Base-by-base conservation (phyloP, 1,284 basidiomycete genomes). In the Trichosporon coremiiforme region DNA sequence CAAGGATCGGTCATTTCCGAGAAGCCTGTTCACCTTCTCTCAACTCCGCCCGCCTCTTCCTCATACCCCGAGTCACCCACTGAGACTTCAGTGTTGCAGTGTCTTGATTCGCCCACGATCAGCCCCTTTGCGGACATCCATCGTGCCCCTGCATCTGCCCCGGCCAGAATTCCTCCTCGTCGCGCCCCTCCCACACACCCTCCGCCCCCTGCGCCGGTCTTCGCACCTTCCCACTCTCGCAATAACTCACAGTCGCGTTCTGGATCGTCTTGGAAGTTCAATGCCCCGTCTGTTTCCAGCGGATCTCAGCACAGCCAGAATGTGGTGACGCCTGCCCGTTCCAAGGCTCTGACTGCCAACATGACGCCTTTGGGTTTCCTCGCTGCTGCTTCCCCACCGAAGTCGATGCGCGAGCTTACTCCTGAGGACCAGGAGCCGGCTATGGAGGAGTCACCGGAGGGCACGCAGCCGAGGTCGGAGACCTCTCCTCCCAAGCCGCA, bases 181-280 rank as follows among this genome's bases (percentile, higher is more conserved):
- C 66, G 69, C 25, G 65, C 69, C 20, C 69, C 69, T 22, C 69
- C 71, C 1, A 65, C 71, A 36, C 55, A 66, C 9, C 71, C 71
- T 13, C 62, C 64, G 9, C 71, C 71, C 3, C 69, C 71, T 3
- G 68, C 69, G 5, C 71, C 71, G 0, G 55, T 68, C 1, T 64
- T 65, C 33, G 65, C 68, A 4, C 68, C 66, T 9, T 70, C 68
- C 20, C 57, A 62, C 13, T 62, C 57, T 62, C 57, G 57, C 31
- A 35, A 62, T 31, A 62, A 62, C 29, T 62, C 57, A 1, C 57
- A 62, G 33, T 62, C 57, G 7, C 68, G 64, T 1, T 64, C 68
- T 10, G 62, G 38, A 2, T 67, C 67, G 17, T 45, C 64, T 2
- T 45, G 64, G 38, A 65, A 41, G 36, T 36, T 65, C 22, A 25